phyloP scores from a whole-genome alignment of 2,329 filamentous ascomycete genomes.

The Pyrenophora tritici-repentis region DNA sequence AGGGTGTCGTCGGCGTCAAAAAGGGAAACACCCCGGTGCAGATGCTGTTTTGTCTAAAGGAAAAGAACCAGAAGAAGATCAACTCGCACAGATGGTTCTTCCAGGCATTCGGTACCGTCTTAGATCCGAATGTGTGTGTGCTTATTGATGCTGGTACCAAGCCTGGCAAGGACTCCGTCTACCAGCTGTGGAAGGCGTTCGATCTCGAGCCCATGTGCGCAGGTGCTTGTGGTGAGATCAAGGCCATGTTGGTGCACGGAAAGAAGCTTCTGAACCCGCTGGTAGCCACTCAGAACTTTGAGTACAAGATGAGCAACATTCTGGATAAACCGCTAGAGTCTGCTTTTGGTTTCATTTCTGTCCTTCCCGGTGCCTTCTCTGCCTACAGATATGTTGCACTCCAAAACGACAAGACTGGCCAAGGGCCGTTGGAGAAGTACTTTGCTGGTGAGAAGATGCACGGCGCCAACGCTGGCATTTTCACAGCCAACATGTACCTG shows the following conservation, averaged over 20 bases:
- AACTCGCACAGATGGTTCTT: constrained; percentile 99
- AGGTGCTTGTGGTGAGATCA: constrained; percentile 97
- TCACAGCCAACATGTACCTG: constrained; percentile 99
- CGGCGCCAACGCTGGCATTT: constrained; percentile 88
- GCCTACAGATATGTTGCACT: constrained; percentile 93
- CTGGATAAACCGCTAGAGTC: constrained; percentile 97
- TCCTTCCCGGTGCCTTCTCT: constrained; percentile 96
- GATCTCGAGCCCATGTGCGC: constrained; percentile 97
- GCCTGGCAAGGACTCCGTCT: constrained; percentile 91
- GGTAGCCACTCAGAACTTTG: constrained; percentile 96
- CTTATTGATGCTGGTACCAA: constrained; percentile 95
- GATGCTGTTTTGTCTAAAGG: constrained; percentile 96
- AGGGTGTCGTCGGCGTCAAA: constrained; percentile 81
- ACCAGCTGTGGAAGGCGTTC: constrained; percentile 98
- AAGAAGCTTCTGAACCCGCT: constrained; percentile 91
- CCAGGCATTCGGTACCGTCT: constrained; percentile 87
- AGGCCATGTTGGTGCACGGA: constrained; percentile 90
- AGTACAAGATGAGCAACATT: constrained; percentile 99
- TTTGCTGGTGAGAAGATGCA: constrained; percentile 97
- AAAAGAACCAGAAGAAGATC: constrained; percentile 99
- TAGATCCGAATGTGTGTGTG: constrained; percentile 96
- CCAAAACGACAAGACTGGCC: constrained; percentile 93
- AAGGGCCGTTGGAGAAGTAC: constrained; percentile 93
- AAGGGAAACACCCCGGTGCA: constrained; percentile 87
- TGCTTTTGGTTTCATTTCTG: constrained; percentile 95